Conservation (phyloP, 495 filamentous ascomycete species). For the Haplographium delicatum region DNA sequence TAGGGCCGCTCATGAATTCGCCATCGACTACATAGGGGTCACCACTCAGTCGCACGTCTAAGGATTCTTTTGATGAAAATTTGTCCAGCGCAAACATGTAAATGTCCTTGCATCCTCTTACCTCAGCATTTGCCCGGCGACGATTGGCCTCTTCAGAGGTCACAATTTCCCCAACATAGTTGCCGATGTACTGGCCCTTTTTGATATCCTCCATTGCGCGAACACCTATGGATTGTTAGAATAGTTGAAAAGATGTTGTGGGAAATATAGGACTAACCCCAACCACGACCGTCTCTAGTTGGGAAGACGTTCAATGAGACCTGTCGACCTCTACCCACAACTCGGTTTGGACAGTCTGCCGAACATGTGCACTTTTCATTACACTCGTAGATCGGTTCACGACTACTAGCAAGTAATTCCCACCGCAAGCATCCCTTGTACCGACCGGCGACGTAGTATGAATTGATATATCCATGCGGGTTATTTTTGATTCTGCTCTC, state of each 20-base stretch:
- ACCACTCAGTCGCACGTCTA: slow-evolving; percentile 35
- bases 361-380: slow-evolving; percentile 65
- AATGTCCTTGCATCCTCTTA: slow-evolving; percentile 46
- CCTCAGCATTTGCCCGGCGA: slow-evolving; percentile 50
- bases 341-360: slow-evolving; percentile 65
- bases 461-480: slow-evolving; percentile 23
- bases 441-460: slow-evolving; percentile 38
- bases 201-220: slow-evolving; percentile 61
- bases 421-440: slow-evolving; percentile 38
- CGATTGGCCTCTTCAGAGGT: slow-evolving; percentile 60
- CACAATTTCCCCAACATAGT: slow-evolving; percentile 86
- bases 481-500: slow-evolving; percentile 14
- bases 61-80: slow-evolving; percentile 47
- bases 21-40: slow-evolving; percentile 49
- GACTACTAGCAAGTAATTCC: slow-evolving; percentile 40
- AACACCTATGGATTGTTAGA: slow-evolving; percentile 46
- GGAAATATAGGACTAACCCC: slow-evolving; percentile 50
- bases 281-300: slow-evolving; percentile 63
- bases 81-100: slow-evolving; percentile 89
- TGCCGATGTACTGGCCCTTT: slow-evolving; percentile 81
- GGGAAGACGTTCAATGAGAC: slow-evolving; percentile 79
- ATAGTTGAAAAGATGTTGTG: background rate
- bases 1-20: slow-evolving; percentile 51
- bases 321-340: slow-evolving; percentile 72
- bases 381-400: slow-evolving; percentile 79